These are phyloP conservation scores for Candida argentea DNA, from an alignment of 805 yeast genomes.

Conservation along the genomic window DNA sequence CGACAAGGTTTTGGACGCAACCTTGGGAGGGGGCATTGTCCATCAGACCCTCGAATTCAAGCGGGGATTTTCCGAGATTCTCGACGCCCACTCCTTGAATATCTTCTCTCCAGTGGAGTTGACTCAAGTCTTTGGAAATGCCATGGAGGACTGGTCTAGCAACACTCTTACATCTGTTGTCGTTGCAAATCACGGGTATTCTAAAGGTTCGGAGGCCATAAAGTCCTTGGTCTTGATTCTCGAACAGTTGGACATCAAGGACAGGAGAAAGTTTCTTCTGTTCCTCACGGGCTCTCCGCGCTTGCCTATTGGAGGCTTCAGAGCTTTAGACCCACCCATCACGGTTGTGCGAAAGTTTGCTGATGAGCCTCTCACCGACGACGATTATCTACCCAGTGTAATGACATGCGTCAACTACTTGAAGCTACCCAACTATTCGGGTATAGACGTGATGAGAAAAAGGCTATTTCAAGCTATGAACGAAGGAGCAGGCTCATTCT, in stretches of 20 bases:
- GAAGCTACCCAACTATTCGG: constrained; percentile 76
- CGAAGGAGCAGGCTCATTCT: constrained; percentile 85
- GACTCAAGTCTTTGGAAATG: constrained; percentile 60
- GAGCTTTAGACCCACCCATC: constrained; percentile 65
- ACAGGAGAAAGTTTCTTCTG: constrained; percentile 68
- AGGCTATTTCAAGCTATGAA: constrained; percentile 60
- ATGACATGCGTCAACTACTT: constrained; percentile 97
- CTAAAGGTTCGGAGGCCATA: constrained; percentile 56
- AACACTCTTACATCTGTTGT: constrained; percentile 50
- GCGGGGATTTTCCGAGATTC: constrained; percentile 72
- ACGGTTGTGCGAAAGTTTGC: constrained; percentile 79
- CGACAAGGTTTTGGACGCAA: constrained; percentile 42
- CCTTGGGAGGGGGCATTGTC: constrained; percentile 53
- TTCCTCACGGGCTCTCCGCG: constrained; percentile 91
- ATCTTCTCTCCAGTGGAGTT: constrained; percentile 72
- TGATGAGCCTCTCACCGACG: constrained; percentile 60
- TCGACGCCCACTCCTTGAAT: constrained; percentile 64
- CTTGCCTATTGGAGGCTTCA: constrained; percentile 90
- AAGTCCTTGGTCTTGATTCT: constrained; percentile 52
- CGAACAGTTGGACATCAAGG: constrained; percentile 39
- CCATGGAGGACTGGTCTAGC: constrained; percentile 79
- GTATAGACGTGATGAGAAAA: constrained; percentile 45
- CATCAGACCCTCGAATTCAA: constrained; percentile 60
- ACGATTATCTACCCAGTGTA: constrained; percentile 87
- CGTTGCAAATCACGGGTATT: constrained; percentile 86